A percentile compares a stretch with the other conserved stretches of the same genome.
These are phyloP conservation scores for Quercus phellos DNA, from an alignment of 331 rosid genomes.

Conservation along the genomic window DNA sequence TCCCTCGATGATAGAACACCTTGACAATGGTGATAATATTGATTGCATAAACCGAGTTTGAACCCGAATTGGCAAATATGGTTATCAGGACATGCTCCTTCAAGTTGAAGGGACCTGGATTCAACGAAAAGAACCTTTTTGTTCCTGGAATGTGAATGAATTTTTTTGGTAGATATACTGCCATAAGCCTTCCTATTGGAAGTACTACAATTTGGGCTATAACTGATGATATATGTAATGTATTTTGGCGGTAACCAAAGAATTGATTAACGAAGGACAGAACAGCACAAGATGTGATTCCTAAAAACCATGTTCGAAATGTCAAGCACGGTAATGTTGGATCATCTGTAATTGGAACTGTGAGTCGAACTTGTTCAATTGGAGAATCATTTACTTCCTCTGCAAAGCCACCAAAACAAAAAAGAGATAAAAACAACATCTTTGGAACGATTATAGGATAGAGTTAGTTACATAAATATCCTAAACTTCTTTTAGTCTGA, in stretches of 20 bases:
- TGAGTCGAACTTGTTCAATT: slow-evolving; percentile 37
- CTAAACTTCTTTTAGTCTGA: not conserved
- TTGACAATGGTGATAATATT: slow-evolving; percentile 34
- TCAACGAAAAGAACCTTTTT: slow-evolving; percentile 29
- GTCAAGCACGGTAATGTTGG: slow-evolving; percentile 31
- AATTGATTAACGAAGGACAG: slow-evolving; percentile 38
- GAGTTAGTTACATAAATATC: not conserved
- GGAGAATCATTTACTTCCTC: slow-evolving; percentile 28
- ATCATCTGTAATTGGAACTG: slow-evolving; percentile 40
- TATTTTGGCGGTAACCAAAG: slow-evolving; percentile 33
- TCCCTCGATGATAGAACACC: slow-evolving; percentile 24
- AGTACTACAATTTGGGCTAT: slow-evolving; percentile 33
- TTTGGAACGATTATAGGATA: not conserved
- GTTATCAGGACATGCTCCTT: slow-evolving; percentile 44
- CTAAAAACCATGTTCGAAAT: slow-evolving; percentile 37
- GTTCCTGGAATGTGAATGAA: slow-evolving; percentile 10
- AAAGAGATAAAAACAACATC: not conserved
- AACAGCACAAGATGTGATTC: slow-evolving; percentile 22
- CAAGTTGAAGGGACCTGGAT: slow-evolving; percentile 43
- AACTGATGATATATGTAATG: slow-evolving; percentile 21
- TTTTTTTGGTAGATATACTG: slow-evolving; percentile 19
- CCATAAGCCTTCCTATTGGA: slow-evolving; percentile 40
- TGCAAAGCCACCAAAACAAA: not conserved
- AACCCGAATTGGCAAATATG: slow-evolving; percentile 45
- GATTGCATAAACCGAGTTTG: slow-evolving; percentile 29